Base-by-base conservation (phyloP, 2,329 filamentous ascomycete genomes). In the Emmonsiellopsis sp. region DNA sequence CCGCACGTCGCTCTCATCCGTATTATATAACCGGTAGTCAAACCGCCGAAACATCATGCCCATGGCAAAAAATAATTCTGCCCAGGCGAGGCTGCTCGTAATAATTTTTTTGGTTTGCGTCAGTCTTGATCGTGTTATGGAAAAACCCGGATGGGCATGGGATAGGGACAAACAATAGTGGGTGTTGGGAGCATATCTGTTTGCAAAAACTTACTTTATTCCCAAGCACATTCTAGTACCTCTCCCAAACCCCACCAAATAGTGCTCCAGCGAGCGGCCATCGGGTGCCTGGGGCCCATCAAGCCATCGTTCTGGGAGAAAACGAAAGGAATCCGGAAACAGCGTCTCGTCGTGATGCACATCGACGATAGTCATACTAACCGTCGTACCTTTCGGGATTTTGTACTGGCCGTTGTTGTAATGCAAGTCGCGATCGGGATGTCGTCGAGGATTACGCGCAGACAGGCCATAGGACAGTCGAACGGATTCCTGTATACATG, bases 141-240 rank as follows among this genome's bases (percentile, higher is more conserved):
- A 26, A 20, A 20, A 20, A 20, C 20, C 20, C 3, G 20, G 20
- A 20, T 20, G 20, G 20, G n/a, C n/a, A n/a, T n/a, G n/a, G n/a
- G n/a, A n/a, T n/a, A n/a, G n/a, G n/a, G n/a, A n/a, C n/a, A n/a
- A n/a, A n/a, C n/a, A n/a, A n/a, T n/a, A 20, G 20, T 3, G 3
- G 3, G 20, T 5, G 20, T 26, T 26, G 20, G 20, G 20, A 26
- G 20, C 20, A 37, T 7, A 52, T 15, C 11, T 52, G 45, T 13
- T 13, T 44, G 42, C 35, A 40, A 43, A 47, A 49, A 54, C 34
- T 53, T 52, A 55, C 43, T 75, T 73, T 38, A 70, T 69, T n/a
- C 74, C 74, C 8, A 72, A 62, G 56, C 75, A 77, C 61, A 69
- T 69, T 34, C 74, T 62, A 1, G 64, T 66, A 0, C 74, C 75